phyloP scores from a whole-genome alignment of 2,329 filamentous ascomycete genomes.

The Coniochaeta sp. region DNA sequence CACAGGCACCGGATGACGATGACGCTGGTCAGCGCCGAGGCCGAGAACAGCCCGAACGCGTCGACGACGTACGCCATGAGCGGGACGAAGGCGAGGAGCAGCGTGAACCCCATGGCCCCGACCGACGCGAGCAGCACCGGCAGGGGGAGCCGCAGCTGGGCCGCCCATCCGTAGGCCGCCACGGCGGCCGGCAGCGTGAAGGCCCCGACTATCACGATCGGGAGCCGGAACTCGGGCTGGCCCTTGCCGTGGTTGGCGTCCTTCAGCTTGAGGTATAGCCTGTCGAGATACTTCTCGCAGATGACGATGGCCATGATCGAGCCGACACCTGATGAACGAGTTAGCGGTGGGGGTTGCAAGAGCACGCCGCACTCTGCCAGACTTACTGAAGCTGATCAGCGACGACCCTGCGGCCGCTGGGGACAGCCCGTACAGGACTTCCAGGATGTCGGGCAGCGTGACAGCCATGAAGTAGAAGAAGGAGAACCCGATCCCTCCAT shows the following conservation, averaged over 20 bases:
- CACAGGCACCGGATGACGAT: slow-evolving; percentile 48
- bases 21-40: slow-evolving; percentile 48
- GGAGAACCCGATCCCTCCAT: slow-evolving; percentile 39
- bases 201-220: slow-evolving; percentile 39
- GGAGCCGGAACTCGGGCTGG: slow-evolving; percentile 47
- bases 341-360: not conserved
- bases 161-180: slow-evolving; percentile 42
- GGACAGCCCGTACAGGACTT: slow-evolving; percentile 38
- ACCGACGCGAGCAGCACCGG: slow-evolving; percentile 34
- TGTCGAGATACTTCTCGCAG: slow-evolving; percentile 44
- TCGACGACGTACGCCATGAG: slow-evolving; percentile 50
- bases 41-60: slow-evolving; percentile 46
- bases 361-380: no score
- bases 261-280: slow-evolving; percentile 42
- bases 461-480: slow-evolving; percentile 48
- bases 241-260: slow-evolving; percentile 29
- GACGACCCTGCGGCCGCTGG: slow-evolving; percentile 43
- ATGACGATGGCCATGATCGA: slow-evolving; percentile 37
- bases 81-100: slow-evolving; percentile 40
- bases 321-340: slow-evolving; percentile 35
- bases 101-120: slow-evolving; percentile 34
- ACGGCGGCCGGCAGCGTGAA: slow-evolving; percentile 37
- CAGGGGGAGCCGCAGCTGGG: slow-evolving; percentile 33
- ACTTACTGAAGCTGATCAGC: slow-evolving; percentile 48
- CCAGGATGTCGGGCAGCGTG: slow-evolving; percentile 42